phyloP scores from a whole-genome alignment of 768 basidiomycete species.

The Podaxis sp. region DNA sequence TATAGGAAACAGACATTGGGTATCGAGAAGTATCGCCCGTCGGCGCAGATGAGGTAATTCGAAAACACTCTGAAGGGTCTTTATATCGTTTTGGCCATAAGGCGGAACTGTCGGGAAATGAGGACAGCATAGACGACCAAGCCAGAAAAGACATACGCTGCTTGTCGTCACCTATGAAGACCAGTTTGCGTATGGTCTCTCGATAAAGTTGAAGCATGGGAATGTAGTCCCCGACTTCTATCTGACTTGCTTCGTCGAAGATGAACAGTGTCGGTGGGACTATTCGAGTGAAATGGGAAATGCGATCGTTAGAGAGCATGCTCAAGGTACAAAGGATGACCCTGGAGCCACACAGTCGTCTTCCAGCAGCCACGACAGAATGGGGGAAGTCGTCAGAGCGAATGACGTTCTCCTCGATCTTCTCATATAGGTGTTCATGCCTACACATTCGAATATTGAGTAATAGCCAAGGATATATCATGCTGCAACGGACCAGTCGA shows the following conservation, averaged over 20 bases:
- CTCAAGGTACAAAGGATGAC: conserved; percentile 68
- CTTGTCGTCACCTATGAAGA: conserved; percentile 56
- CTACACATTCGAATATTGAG: conserved; percentile 31
- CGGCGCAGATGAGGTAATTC: conserved; percentile 50
- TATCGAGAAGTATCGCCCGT: conserved; percentile 49
- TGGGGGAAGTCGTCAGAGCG: conserved; percentile 35
- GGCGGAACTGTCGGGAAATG: conserved; percentile 54
- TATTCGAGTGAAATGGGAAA: conserved; percentile 25
- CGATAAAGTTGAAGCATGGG: conserved; percentile 37
- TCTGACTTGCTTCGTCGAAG: conserved; percentile 58
- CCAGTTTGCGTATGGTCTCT: conserved; percentile 37
- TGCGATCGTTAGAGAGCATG: conserved; percentile 50
- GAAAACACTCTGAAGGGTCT: conserved; percentile 58
- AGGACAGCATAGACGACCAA: conserved; percentile 17
- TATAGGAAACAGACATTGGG: conserved; percentile 51
- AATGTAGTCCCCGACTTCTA: conserved; percentile 48
- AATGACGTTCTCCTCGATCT: conserved; percentile 49
- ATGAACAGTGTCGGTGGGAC: conserved; percentile 42
- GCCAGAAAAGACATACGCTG: conserved; percentile 30
- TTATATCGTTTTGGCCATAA: conserved; percentile 54
- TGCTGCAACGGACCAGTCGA: conserved; percentile 50
- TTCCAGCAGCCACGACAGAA: conserved; percentile 22
- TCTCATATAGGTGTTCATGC: conserved; percentile 71
- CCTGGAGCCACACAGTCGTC: conserved; percentile 36
- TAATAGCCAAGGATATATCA: not conserved